Percentiles rank a stretch among this genome's conserved stretches.
Evolutionary conservation across 78 protist species (phyloP).

Genomic region (Blattamonas nauphoetae): DNA sequence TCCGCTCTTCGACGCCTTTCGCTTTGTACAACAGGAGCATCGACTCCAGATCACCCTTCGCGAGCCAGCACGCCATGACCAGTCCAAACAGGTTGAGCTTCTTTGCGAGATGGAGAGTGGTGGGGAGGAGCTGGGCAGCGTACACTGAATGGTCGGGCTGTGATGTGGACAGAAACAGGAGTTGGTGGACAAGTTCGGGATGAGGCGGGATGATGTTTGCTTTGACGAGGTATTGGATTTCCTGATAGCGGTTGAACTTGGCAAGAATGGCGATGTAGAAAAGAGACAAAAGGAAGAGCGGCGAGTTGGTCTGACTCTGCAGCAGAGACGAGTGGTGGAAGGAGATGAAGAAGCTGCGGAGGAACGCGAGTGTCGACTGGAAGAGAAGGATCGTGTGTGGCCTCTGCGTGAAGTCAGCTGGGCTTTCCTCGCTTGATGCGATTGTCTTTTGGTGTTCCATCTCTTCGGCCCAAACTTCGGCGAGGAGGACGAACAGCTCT

Average conservation of each 20-base stretch:
- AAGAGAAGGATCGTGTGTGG: no score
- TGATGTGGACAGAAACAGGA: not conserved
- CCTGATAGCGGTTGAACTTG: not conserved
- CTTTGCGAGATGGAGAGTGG: not conserved
- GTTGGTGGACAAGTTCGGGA: not conserved
- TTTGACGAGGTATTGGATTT: not conserved
- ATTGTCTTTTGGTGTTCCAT: no score
- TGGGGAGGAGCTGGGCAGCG: not conserved
- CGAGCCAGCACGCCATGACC: no score
- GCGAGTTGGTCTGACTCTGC: not conserved
- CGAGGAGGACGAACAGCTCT: no score
- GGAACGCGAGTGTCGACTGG: not conserved
- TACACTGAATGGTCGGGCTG: not conserved
- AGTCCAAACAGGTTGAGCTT: not conserved
- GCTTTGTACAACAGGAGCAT: no score
- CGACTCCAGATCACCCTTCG: no score
- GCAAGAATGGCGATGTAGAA: not conserved
- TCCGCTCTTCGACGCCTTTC: no score
- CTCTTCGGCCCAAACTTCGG: no score
- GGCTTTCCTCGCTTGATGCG: no score
- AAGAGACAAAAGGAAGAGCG: not conserved
- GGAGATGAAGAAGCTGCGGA: not conserved
- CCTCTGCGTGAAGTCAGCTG: no score
- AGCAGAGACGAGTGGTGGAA: not conserved
- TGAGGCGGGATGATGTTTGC: not conserved